Evolutionary conservation across 2,329 filamentous ascomycete genomes (phyloP), one percentile per base, ranked within the genome.

Genomic region (Neonectria neomacrospora): DNA sequence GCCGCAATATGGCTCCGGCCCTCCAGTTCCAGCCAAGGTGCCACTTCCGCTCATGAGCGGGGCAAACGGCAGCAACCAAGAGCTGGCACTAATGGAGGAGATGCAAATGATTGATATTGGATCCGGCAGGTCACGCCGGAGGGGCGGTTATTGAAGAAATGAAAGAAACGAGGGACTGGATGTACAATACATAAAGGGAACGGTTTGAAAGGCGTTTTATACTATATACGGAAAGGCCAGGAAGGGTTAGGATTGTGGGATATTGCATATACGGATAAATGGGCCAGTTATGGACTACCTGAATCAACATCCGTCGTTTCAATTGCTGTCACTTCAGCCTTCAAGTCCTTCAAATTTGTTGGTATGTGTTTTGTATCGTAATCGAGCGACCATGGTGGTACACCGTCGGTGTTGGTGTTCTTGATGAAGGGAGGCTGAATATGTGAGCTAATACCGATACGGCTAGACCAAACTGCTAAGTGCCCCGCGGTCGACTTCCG

Each of bases 1-100:
- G 2, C 80, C 81, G 1, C 69, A 79, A 20, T 80, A 81, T 51
- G 76, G 74, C 2, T 72, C 72, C 14, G 78, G 75, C 0, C 90
- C 90, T 12, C 87, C 88, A 0, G 84, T 92, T 52, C 90, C 91
- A 3, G 89, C 89, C n/a, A 93, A 93, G 78, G 80, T 92, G 9
- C 89, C 90, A 1, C 76, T 91, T 22, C 73, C 74, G 26, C 58
- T 77, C n/a, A 84, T 82, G 80, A 84, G 80, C 65, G 82, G 80
- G 32, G 78, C 76, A 5, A 78, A 79, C 34, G 79, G 76, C 54
- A 78, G 75, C 16, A 76, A 78, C 26, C 83, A 84, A 60, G 81
- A 86, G 66, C 82, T 83, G 77, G 87, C 90, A 20, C 78, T 94
- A 55, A 85, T 91, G 77, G 83, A 92, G 66, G 91, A 94, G 78